A percentile compares a stretch with the other conserved stretches of the same genome.
Evolutionary conservation across 228 moss, liverwort and hornwort genomes (phyloP).

Genomic region (Sphagnum fallax): DNA sequence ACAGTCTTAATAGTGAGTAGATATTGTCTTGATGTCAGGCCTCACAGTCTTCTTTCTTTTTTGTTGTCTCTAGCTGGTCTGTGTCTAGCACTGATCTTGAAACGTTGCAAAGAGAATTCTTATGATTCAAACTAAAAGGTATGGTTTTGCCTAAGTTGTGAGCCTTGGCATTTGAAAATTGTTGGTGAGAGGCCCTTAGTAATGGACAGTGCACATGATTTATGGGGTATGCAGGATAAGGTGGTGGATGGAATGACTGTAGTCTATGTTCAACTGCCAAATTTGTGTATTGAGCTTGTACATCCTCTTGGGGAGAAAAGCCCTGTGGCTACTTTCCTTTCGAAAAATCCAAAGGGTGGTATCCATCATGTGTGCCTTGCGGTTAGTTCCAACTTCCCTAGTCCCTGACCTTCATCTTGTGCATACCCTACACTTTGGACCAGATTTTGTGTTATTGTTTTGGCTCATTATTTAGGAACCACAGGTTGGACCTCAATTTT

Average conservation of each 20-base stretch:
- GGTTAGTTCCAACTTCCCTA: conserved; percentile 8
- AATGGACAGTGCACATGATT: no score
- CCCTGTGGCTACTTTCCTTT: conserved; percentile 60
- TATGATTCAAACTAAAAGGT: no score
- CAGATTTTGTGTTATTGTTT: background rate
- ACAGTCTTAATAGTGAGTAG: no score
- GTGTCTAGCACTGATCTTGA: no score
- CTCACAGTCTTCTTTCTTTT: no score
- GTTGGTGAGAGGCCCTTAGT: no score
- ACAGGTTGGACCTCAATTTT: background rate
- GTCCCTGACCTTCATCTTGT: background rate
- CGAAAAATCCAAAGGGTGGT: conserved; percentile 64
- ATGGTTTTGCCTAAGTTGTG: no score
- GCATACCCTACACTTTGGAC: background rate
- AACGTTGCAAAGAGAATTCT: no score
- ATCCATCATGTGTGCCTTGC: conserved; percentile 66
- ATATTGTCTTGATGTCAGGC: no score
- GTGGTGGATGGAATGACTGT: conserved; percentile 48
- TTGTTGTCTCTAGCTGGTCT: no score
- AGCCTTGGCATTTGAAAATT: no score
- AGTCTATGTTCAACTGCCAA: conserved; percentile 67
- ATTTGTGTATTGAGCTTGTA: conserved; percentile 65
- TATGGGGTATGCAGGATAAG: conserved; percentile 27
- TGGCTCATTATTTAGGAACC: background rate
- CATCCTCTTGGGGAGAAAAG: conserved; percentile 51